Evolutionary conservation across 768 basidiomycete genomes (phyloP), one percentile per base, ranked within the genome.

Genomic region (Boletus sp.): DNA sequence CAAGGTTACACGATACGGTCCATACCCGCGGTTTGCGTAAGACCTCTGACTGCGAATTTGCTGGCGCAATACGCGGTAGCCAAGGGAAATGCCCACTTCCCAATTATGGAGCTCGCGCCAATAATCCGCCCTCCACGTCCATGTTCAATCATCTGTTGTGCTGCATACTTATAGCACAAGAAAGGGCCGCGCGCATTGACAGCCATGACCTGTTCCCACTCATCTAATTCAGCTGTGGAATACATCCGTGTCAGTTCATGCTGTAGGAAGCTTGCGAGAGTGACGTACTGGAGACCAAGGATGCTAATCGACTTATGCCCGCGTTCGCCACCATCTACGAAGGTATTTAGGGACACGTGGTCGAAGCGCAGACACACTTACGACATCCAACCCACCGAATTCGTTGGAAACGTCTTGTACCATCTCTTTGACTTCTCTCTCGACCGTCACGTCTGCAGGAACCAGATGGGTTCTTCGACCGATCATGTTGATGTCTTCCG

Each of bases 251-350:
- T 47, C 17, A n/a, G 29, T 30, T 5, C 5, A 33, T 4, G n/a
- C 32, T 33, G 12, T 18, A 7, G 18, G 10, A 18, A 45, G 1
- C 14, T 24, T 18, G 0, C 32, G 5, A 20, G 32, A 47, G 15
- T 2, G 14, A 12, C 47, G 7, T n/a, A 47, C 46, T 47, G 28
- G 47, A 47, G n/a, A 33, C 24, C 14, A 45, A 45, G 14, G 44
- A 18, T 24, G 44, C 44, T 18, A 45, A 12, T 14, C 18, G 49
- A 5, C 24, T 36, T 8, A 56, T 12, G 1, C 59, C 59, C 7
- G 61, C 61, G 14, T 62, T 62, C 33, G 61, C 62, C 2, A 59
- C 57, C 53, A 63, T 63, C 62, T 55, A 20, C 33, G 24, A 7
- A 7, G 9, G 7, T 17, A 7, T 9, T 4, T 5, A 12, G 15